phyloP scores from a whole-genome alignment of 805 yeast genomes.

The Wickerhamiella slavikovae region DNA sequence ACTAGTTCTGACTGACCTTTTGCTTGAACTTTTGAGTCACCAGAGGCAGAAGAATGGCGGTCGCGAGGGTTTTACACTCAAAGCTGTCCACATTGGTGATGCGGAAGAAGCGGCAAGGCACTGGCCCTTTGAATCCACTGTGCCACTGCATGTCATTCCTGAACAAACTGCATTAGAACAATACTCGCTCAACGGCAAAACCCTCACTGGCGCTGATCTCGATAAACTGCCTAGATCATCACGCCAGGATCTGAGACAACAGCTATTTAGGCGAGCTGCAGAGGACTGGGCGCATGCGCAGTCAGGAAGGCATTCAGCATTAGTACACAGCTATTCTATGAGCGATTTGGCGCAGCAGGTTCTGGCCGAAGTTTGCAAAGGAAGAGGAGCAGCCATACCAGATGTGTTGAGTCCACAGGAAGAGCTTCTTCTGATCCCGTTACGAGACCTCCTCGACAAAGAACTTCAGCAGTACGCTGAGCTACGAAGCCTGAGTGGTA shows the following conservation, averaged over 20 bases:
- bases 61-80: conserved; percentile 42
- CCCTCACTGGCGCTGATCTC: conserved; percentile 5
- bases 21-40: conserved; percentile 37
- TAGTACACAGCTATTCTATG: conserved; percentile 62
- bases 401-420: conserved; percentile 11
- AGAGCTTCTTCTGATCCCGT: conserved; percentile 30
- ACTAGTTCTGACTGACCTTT: conserved; percentile 44
- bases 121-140: conserved; percentile 14
- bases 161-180: no score
- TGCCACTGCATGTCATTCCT: not conserved
- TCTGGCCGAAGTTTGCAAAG: conserved; percentile 63
- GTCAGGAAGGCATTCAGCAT: no score
- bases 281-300: conserved; percentile 25
- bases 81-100: conserved; percentile 27
- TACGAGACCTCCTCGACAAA: conserved; percentile 50
- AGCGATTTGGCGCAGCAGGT: conserved; percentile 63
- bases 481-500: conserved; percentile 22
- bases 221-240: conserved; percentile 27
- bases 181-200: conserved; percentile 2
- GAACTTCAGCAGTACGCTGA: conserved; percentile 41
- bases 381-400: conserved; percentile 58
- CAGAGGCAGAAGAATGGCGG: conserved; percentile 46
- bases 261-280: conserved; percentile 29
- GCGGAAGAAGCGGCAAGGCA: conserved; percentile 1
- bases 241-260: conserved; percentile 35